Evolutionary conservation across 1,139 yeast genomes (phyloP).

Genomic region (Petasospora rhodanensis): DNA sequence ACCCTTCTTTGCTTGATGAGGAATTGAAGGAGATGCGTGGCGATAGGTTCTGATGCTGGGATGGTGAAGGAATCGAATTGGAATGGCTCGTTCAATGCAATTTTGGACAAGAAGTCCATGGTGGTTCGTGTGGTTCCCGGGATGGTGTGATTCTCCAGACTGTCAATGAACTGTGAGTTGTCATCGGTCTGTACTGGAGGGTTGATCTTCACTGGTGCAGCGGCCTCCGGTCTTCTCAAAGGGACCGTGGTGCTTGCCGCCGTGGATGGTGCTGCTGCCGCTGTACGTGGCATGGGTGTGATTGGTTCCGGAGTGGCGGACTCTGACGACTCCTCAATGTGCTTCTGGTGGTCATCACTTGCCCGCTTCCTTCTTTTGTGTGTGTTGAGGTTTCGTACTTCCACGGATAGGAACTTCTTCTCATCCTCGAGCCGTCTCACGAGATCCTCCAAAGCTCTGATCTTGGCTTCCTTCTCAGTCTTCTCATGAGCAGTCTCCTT

Average conservation of each 20-base stretch:
- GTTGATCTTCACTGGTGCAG: slow-evolving; percentile 1
- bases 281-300: slow-evolving; percentile 4
- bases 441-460: slow-evolving; percentile 37
- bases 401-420: slow-evolving; percentile 51
- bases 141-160: slow-evolving; percentile 34
- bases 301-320: slow-evolving; percentile 5
- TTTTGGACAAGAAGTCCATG: slow-evolving; percentile 44
- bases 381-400: slow-evolving; percentile 32
- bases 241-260: not conserved
- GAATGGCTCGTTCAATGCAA: slow-evolving; percentile 38
- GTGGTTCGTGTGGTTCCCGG: slow-evolving; percentile 48
- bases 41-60: slow-evolving; percentile 26
- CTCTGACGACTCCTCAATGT: not conserved
- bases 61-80: slow-evolving; percentile 32
- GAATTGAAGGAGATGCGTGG: slow-evolving; percentile 18
- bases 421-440: slow-evolving; percentile 65
- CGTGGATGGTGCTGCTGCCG: slow-evolving; percentile 1
- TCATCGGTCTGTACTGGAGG: slow-evolving; percentile 30
- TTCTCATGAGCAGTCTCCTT: slow-evolving; percentile 23
- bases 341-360: slow-evolving; percentile 5
- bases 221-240: not conserved
- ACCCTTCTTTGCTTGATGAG: slow-evolving; percentile 11
- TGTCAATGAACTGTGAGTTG: slow-evolving; percentile 36
- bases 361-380: slow-evolving; percentile 20
- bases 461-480: slow-evolving; percentile 37